A percentile compares a stretch with the other conserved stretches of the same genome.
These are phyloP conservation scores for Myriosclerotinia scirpicola DNA, from an alignment of 2,329 filamentous ascomycete genomes.

Conservation along the genomic window DNA sequence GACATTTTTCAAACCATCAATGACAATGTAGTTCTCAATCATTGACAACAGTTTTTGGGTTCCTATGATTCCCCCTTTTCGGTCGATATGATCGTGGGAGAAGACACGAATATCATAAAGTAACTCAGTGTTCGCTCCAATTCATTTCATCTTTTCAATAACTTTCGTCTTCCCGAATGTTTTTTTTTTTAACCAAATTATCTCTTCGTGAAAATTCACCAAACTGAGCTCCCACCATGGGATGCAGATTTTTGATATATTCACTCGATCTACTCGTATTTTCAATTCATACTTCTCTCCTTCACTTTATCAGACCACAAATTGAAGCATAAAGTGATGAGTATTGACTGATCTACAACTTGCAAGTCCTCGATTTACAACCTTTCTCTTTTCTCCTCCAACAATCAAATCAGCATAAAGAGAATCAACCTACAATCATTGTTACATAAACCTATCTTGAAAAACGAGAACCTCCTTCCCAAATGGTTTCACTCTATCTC, in stretches of 20 bases:
- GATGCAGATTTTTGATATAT: neutral
- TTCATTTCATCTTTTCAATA: neutral
- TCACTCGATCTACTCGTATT: neutral
- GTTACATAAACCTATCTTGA: neutral
- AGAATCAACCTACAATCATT: neutral
- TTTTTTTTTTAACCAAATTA: neutral
- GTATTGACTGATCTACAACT: neutral
- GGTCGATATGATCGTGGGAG: neutral
- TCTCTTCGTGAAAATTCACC: no score
- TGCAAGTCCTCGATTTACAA: neutral
- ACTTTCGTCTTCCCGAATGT: neutral
- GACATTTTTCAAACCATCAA: neutral
- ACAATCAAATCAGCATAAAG: neutral
- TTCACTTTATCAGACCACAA: neutral
- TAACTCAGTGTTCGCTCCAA: neutral
- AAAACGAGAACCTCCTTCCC: fast-evolving
- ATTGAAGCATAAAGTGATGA: neutral
- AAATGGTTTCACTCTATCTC: neutral
- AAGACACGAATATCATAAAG: neutral
- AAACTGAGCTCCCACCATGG: neutral
- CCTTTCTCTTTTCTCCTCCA: neutral
- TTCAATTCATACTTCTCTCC: no score
- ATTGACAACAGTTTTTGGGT: neutral
- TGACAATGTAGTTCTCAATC: neutral
- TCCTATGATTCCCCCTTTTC: neutral